A percentile compares a stretch with the other conserved stretches of the same genome.
These are phyloP conservation scores for Calonectria pteridis DNA, from an alignment of 2,329 filamentous ascomycete genomes.

Conservation along the genomic window DNA sequence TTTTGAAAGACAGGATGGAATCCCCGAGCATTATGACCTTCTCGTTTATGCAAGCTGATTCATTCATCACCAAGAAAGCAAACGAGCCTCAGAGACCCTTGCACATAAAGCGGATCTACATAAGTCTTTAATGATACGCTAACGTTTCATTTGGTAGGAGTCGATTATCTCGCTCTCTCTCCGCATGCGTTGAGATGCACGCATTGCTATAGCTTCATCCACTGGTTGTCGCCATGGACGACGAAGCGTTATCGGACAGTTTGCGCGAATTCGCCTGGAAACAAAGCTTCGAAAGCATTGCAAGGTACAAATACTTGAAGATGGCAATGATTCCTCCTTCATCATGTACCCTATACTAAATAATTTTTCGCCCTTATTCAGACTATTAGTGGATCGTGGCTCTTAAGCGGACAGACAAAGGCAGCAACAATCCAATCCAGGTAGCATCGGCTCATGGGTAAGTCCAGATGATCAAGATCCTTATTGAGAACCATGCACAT, in stretches of 20 bases:
- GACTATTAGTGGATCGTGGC: background rate
- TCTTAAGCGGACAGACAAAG: background rate
- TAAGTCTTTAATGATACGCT: background rate
- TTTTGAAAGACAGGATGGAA: no score
- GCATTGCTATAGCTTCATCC: background rate
- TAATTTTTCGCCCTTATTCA: no score
- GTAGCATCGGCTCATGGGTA: background rate
- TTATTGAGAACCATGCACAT: background rate
- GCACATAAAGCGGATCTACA: background rate
- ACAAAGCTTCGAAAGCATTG: constrained; percentile 18
- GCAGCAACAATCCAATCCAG: background rate
- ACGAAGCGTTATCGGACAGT: background rate
- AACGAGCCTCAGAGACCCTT: no score
- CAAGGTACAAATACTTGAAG: constrained; percentile 24
- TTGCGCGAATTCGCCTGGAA: constrained; percentile 26
- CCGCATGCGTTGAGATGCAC: background rate
- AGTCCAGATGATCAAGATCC: background rate
- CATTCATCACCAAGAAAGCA: no score
- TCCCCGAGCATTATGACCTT: no score
- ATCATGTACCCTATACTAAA: no score
- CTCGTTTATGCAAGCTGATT: no score
- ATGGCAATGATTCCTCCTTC: no score
- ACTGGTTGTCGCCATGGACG: background rate
- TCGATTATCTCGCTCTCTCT: background rate
- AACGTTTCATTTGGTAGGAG: background rate